These are phyloP conservation scores for Trichocladium antarcticum DNA, from an alignment of 495 filamentous ascomycete genomes.

Conservation along the genomic window DNA sequence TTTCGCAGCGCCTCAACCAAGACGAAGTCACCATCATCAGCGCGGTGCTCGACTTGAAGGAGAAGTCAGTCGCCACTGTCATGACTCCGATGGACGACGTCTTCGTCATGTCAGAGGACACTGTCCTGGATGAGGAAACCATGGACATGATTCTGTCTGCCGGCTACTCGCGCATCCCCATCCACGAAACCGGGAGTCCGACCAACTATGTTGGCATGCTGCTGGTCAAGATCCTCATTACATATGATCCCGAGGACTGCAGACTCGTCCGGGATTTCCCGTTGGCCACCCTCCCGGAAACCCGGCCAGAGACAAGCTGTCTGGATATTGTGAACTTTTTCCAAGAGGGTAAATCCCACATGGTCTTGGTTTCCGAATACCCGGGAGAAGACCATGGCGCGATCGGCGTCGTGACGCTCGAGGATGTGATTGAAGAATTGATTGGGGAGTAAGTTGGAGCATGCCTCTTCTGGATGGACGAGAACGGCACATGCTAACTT, in stretches of 20 bases:
- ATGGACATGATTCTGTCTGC: constrained; percentile 88
- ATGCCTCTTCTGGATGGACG: too few species aligned
- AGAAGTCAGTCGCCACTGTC: constrained; percentile 84
- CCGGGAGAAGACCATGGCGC: constrained; percentile 84
- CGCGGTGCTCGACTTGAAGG: constrained; percentile 90
- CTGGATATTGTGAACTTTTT: constrained; percentile 99
- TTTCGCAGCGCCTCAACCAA: constrained; percentile 81
- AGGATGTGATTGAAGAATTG: constrained; percentile 96
- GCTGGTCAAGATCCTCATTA: constrained; percentile 94
- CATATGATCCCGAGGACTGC: constrained; percentile 90
- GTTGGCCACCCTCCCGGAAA: constrained; percentile 88
- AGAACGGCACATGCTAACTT: too few species aligned
- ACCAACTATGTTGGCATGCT: constrained; percentile 95
- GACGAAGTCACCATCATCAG: constrained; percentile 99
- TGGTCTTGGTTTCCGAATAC: constrained; percentile 88
- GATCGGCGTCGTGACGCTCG: constrained; percentile 84
- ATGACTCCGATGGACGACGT: constrained; percentile 99
- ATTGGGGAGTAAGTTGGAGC: constrained; percentile 77
- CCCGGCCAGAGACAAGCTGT: constrained; percentile 86
- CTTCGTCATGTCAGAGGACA: constrained; percentile 88
- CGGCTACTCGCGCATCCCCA: constrained; percentile 91
- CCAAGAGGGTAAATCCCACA: constrained; percentile 97
- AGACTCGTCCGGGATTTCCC: constrained; percentile 79
- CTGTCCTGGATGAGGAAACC: constrained; percentile 76
- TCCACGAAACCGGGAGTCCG: constrained; percentile 72